phyloP scores from a whole-genome alignment of 164 flowering plant genomes.

The Aristolochia contorta region DNA sequence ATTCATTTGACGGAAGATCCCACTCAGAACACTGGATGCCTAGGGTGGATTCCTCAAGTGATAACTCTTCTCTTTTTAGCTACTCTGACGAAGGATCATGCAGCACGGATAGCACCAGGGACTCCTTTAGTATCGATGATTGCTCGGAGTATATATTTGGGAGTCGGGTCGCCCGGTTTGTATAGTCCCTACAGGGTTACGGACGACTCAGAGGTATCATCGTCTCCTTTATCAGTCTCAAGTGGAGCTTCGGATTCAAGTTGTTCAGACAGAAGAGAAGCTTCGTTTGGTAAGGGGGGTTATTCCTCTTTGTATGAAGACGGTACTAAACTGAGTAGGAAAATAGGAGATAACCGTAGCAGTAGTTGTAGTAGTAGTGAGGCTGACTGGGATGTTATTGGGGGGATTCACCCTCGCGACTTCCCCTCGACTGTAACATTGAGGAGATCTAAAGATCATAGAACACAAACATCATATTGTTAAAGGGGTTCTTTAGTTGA shows the following conservation, averaged over 20 bases:
- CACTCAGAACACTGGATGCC: conserved; percentile 20
- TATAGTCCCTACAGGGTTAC: conserved; percentile 29
- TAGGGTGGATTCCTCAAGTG: conserved; percentile 66
- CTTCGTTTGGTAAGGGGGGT: background rate
- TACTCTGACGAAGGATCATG: conserved; percentile 80
- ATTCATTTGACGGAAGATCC: conserved; percentile 19
- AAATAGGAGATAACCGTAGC: conserved; percentile 1
- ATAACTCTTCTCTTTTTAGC: conserved; percentile 63
- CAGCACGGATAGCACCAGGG: conserved; percentile 70
- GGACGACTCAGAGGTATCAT: conserved; percentile 35
- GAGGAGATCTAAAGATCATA: conserved; percentile 4
- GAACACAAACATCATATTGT: conserved; percentile 5
- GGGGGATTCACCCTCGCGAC: background rate
- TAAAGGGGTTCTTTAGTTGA: background rate
- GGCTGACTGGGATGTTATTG: conserved; percentile 4
- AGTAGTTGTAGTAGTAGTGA: conserved; percentile 6
- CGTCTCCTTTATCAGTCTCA: conserved; percentile 7
- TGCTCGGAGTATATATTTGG: conserved; percentile 46
- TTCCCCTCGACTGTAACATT: conserved; percentile 1
- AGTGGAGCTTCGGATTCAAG: background rate
- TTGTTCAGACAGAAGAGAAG: background rate
- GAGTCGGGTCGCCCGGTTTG: conserved; percentile 27
- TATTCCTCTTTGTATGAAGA: background rate
- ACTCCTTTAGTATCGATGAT: conserved; percentile 69
- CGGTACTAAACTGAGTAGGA: background rate